Percentiles rank a stretch among this genome's conserved stretches.
These are phyloP conservation scores for Teunomyces gatunensis DNA, from an alignment of 805 yeast genomes.

Conservation along the genomic window DNA sequence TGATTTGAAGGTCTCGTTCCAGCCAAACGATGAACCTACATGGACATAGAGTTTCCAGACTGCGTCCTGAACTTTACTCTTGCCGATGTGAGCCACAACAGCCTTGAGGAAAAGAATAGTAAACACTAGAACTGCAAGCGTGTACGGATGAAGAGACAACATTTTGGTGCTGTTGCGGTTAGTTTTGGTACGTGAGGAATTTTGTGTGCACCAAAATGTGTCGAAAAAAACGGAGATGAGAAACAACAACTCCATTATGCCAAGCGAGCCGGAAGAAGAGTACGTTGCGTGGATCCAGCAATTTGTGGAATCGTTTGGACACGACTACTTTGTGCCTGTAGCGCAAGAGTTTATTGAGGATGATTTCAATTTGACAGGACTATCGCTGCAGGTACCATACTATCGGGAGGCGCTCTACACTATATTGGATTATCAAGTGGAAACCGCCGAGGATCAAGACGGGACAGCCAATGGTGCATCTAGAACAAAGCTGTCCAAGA, in stretches of 20 bases:
- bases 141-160: constrained; percentile 34
- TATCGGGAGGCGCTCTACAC: constrained; percentile 90
- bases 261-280: constrained; percentile 49
- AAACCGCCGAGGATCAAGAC: constrained; percentile 38
- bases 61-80: constrained; percentile 26
- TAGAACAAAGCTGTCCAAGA: constrained; percentile 33
- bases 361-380: constrained; percentile 92
- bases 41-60: constrained; percentile 39
- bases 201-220: not conserved
- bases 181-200: not conserved
- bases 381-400: constrained; percentile 80
- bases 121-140: constrained; percentile 32
- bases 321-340: constrained; percentile 90
- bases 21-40: constrained; percentile 33
- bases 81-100: constrained; percentile 35
- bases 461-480: constrained; percentile 5
- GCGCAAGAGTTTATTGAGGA: constrained; percentile 92
- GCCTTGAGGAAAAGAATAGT: constrained; percentile 37
- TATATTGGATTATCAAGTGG: constrained; percentile 77
- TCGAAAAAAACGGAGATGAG: not conserved
- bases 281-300: constrained; percentile 79
- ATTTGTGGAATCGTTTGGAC: constrained; percentile 75
- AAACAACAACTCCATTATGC: constrained; percentile 21
- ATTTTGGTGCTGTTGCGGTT: constrained; percentile 3
- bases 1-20: constrained; percentile 21